phyloP scores from a whole-genome alignment of 768 basidiomycete species.

The Gloeostereum incarnatum region DNA sequence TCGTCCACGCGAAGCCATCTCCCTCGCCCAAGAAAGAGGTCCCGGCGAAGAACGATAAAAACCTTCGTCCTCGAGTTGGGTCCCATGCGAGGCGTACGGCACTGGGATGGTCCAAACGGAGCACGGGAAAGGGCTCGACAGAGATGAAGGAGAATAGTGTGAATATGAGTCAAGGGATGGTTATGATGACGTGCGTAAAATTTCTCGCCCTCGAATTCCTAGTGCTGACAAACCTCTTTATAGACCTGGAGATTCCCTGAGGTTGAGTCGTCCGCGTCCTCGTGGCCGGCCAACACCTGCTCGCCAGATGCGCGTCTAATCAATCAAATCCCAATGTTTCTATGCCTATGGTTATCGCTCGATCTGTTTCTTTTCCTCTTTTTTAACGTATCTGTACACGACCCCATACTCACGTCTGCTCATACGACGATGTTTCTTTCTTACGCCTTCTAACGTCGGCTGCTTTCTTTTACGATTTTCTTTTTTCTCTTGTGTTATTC shows the following conservation, averaged over 20 bases:
- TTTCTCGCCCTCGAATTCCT: background rate
- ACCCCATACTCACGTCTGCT: no score
- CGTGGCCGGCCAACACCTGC: conserved; percentile 38
- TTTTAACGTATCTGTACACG: no score
- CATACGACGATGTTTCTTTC: no score
- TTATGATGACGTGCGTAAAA: conserved; percentile 45
- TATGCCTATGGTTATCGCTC: no score
- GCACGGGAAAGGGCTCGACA: conserved; percentile 34
- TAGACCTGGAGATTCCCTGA: conserved; percentile 38
- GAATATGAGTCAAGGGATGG: conserved; percentile 23
- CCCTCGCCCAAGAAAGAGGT: conserved; percentile 8
- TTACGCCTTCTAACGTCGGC: no score
- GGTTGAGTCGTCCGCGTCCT: conserved; percentile 41
- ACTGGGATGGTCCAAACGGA: conserved; percentile 59
- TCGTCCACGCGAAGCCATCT: no score
- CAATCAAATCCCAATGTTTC: no score
- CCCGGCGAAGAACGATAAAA: background rate
- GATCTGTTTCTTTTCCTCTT: no score
- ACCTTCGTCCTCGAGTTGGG: conserved; percentile 37
- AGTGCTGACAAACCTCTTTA: conserved; percentile 3
- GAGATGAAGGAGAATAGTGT: conserved; percentile 48
- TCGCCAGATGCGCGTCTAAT: conserved; percentile 7
- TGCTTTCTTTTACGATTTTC: no score
- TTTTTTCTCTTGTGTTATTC: no score
- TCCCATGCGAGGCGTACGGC: conserved; percentile 49